phyloP scores from a whole-genome alignment of 495 filamentous ascomycete genomes.

The Tuber aestivum region DNA sequence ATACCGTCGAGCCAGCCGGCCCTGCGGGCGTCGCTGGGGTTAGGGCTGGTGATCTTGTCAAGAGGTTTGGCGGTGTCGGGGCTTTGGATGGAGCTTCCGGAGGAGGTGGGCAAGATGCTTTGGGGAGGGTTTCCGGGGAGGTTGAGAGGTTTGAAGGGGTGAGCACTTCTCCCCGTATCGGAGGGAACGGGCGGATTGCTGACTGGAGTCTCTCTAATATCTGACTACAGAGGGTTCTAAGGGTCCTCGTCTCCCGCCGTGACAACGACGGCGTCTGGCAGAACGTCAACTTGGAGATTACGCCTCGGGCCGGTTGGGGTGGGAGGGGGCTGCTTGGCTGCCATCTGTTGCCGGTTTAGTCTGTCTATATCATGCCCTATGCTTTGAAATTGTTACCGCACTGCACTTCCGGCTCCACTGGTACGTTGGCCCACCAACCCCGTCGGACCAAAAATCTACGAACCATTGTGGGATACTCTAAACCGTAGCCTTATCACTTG shows the following conservation, averaged over 20 bases:
- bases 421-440: not conserved
- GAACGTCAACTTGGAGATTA: slow-evolving; percentile 61
- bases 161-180: slow-evolving; percentile 46
- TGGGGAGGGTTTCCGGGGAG: slow-evolving; percentile 74
- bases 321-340: slow-evolving; percentile 83
- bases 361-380: not conserved
- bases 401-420: not conserved
- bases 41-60: slow-evolving; percentile 72
- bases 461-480: not conserved
- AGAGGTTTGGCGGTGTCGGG: slow-evolving; percentile 75
- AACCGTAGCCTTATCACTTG: not conserved
- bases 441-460: not conserved
- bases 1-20: slow-evolving; percentile 68
- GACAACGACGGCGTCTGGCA: slow-evolving; percentile 37
- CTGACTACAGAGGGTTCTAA: slow-evolving; percentile 1
- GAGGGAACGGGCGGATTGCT: slow-evolving; percentile 9
- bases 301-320: slow-evolving; percentile 74
- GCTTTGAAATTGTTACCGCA: not conserved
- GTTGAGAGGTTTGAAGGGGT: slow-evolving; percentile 88
- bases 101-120: slow-evolving; percentile 19
- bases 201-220: slow-evolving; percentile 9
- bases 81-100: slow-evolving; percentile 71
- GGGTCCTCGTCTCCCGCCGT: not conserved
- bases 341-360: slow-evolving; percentile 37
- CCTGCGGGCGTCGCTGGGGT: slow-evolving; percentile 81